These are phyloP conservation scores for Aspergillus diversus DNA, from an alignment of 495 filamentous ascomycete species.

Conservation along the genomic window DNA sequence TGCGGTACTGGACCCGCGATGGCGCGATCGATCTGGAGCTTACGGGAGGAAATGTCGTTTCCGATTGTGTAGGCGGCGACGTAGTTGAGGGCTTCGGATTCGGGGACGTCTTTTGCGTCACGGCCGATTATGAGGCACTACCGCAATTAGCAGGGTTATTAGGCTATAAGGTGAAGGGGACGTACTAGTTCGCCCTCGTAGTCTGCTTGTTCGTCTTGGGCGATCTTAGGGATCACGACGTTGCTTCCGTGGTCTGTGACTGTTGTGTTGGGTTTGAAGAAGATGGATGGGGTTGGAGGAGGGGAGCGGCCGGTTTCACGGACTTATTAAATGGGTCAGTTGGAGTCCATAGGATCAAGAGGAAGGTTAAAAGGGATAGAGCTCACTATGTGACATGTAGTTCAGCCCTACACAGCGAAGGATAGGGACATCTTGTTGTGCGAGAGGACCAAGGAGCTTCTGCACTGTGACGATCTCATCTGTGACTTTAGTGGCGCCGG, in stretches of 20 bases:
- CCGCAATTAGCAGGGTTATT: not conserved
- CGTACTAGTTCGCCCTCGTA: conserved; percentile 45
- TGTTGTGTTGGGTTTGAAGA: conserved; percentile 53
- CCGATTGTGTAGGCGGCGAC: conserved; percentile 52
- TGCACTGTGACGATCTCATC: conserved; percentile 41
- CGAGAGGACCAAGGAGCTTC: conserved; percentile 39
- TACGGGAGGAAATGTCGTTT: conserved; percentile 54
- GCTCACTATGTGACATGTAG: conserved; percentile 43
- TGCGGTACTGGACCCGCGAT: conserved; percentile 68
- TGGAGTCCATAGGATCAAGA: not conserved
- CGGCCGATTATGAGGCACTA: conserved; percentile 42
- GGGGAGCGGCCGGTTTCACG: conserved; percentile 51
- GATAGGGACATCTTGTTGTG: conserved; percentile 40
- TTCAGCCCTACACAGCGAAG: conserved; percentile 46
- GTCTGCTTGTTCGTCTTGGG: too few species aligned
- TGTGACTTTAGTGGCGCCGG: conserved; percentile 31
- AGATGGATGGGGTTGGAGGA: conserved; percentile 53
- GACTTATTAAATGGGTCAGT: conserved; percentile 34
- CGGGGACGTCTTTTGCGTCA: conserved; percentile 49
- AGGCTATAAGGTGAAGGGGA: not conserved
- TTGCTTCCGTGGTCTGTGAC: conserved; percentile 44
- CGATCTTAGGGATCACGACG: conserved; percentile 45
- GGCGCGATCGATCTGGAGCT: conserved; percentile 48
- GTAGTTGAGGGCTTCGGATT: conserved; percentile 45
- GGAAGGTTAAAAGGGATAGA: not conserved